phyloP scores from a whole-genome alignment of 2,329 filamentous ascomycete species.

The Sordariomycetes sp. region DNA sequence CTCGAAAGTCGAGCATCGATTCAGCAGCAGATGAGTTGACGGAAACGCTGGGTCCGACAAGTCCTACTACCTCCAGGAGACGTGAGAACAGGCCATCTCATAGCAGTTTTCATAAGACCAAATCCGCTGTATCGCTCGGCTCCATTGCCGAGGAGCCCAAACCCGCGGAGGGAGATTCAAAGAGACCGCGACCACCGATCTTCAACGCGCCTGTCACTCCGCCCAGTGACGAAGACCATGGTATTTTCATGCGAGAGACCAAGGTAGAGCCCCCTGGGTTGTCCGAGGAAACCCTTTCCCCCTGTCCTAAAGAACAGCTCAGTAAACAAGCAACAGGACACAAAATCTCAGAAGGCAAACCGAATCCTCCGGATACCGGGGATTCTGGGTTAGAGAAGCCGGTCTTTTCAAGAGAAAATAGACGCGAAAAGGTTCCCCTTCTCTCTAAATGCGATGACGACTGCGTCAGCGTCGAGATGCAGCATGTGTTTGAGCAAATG shows the following conservation, averaged over 20 bases:
- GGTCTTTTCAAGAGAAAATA: no score
- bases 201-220: background rate
- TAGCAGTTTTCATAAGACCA: conserved; percentile 22
- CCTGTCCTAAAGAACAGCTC: no score
- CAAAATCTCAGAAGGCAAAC: no score
- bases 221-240: conserved; percentile 2
- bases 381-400: no score
- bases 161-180: background rate
- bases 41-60: conserved; percentile 23
- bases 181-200: background rate
- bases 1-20: conserved; percentile 25
- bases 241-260: background rate
- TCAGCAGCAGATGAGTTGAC: conserved; percentile 24
- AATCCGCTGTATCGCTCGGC: conserved; percentile 30
- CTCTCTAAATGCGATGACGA: no score
- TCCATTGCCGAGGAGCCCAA: conserved; percentile 33
- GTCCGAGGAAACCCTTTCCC: no score
- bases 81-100: conserved; percentile 21
- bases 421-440: no score
- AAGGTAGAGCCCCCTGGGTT: background rate
- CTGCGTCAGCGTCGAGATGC: no score
- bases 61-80: conserved; percentile 19
- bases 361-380: no score
- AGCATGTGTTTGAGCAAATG: no score
- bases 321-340: no score